Evolutionary conservation across 2,329 filamentous ascomycete species (phyloP), one percentile per base, ranked within the genome.

Genomic region (Epichloe hybrida): DNA sequence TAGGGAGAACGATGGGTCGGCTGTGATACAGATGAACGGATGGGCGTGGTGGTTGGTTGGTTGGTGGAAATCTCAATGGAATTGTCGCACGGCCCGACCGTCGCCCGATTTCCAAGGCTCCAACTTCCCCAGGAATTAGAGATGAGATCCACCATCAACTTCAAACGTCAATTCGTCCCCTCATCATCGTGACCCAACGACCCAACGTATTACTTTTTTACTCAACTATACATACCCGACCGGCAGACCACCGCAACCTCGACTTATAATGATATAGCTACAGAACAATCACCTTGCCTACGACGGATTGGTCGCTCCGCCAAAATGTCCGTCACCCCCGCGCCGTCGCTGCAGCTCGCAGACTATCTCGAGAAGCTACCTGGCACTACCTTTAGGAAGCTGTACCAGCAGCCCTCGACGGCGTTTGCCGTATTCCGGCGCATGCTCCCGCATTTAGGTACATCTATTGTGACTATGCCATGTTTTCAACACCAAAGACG

Each of bases 391-490:
- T 95, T 97, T 68, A 81, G 82, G 64, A 86, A 88, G 67, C 78
- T 98, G 44, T 98, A 98, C 75, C 86, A 90, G 71, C 90, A 96
- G 73, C 93, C 93, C 34, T 95, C 91, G 41, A 95, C 93, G 1
- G 86, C 90, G 38, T 81, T 98, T 57, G 93, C 93, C 58, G 90
- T 98, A 62, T 97, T 97, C 67, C 82, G 93, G 58, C 90, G 93
- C 71, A 96, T 98, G 89, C 79, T 98, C 52, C 88, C 93, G 52
- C 86, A 94, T 63, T 72, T 97, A 54, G 88, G 86, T 90, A 62
- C 72, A 60, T 21, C n/a, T 15, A 5, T 34, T 8, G 9, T 39
- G 48, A 40, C 40, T 13, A 11, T 21, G 4, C 17, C 37, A 39
- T 23, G 8, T 37, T n/a, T 20, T 23, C 31, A 17, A 31, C 3